phyloP scores from a whole-genome alignment of 495 filamentous ascomycete genomes.

The Cercophora newfieldiana region DNA sequence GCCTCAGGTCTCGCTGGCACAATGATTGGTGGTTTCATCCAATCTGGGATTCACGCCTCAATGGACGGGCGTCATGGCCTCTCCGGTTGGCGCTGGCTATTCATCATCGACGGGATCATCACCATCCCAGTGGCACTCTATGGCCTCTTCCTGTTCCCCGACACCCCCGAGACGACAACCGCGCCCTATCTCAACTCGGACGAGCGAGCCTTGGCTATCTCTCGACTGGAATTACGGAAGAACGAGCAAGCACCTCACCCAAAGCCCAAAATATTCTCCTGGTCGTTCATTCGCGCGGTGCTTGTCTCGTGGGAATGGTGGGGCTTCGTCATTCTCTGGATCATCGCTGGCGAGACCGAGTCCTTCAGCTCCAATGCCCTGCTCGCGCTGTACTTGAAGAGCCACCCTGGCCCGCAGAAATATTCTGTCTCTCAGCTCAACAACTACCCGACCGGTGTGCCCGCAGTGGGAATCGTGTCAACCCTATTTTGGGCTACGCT shows the following conservation, averaged over 20 bases:
- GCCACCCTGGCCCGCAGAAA: constrained; percentile 22
- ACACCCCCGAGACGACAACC: constrained; percentile 55
- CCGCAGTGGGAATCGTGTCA: constrained; percentile 52
- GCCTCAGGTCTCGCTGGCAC: constrained; percentile 53
- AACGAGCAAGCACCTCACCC: background rate
- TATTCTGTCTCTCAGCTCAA: constrained; percentile 52
- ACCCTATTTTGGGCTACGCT: constrained; percentile 59
- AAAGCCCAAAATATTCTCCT: background rate
- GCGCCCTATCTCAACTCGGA: constrained; percentile 50
- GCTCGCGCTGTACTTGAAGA: constrained; percentile 48
- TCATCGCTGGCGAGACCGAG: constrained; percentile 53
- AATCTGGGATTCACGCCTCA: constrained; percentile 56
- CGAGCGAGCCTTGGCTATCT: constrained; percentile 49
- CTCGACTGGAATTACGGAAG: constrained; percentile 20
- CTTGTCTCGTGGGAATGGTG: constrained; percentile 52
- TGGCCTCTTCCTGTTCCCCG: constrained; percentile 60
- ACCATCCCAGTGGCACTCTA: constrained; percentile 60
- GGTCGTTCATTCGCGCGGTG: constrained; percentile 21
- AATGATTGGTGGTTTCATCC: constrained; percentile 57
- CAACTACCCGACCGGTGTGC: constrained; percentile 52
- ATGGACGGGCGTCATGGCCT: constrained; percentile 54
- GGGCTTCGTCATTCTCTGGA: constrained; percentile 54
- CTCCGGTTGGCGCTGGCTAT: constrained; percentile 67
- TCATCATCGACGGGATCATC: constrained; percentile 56
- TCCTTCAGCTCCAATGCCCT: constrained; percentile 52